Evolutionary conservation across 1,139 yeast genomes (phyloP).

Genomic region (Yamadazyma kanchanaburiensis): DNA sequence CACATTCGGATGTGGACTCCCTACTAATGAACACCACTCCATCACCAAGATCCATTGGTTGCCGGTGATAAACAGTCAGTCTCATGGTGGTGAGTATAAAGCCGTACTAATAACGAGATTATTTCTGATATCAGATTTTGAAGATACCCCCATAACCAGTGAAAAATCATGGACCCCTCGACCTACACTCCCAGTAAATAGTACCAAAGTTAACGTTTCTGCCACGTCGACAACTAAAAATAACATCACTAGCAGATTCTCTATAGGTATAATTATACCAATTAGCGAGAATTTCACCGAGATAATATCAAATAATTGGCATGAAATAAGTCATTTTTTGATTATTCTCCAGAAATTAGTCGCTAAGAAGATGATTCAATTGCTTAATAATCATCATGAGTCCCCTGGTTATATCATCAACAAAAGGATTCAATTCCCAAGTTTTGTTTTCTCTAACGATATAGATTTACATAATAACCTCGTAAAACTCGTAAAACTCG

Average conservation of each 20-base stretch:
- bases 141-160: slow-evolving; percentile 9
- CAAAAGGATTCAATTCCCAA: slow-evolving; percentile 38
- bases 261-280: slow-evolving; percentile 50
- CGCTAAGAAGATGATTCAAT: slow-evolving; percentile 29
- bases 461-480: slow-evolving; percentile 35
- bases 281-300: slow-evolving; percentile 34
- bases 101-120: slow-evolving; percentile 46
- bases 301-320: slow-evolving; percentile 48
- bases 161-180: slow-evolving; percentile 28
- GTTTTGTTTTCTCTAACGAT: slow-evolving; percentile 38
- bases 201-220: slow-evolving; percentile 9
- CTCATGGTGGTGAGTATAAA: slow-evolving; percentile 23
- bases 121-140: slow-evolving; percentile 37
- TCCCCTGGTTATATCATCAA: slow-evolving; percentile 22
- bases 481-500: slow-evolving; percentile 32
- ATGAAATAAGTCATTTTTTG: slow-evolving; percentile 40
- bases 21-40: slow-evolving; percentile 44
- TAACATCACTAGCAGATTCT: slow-evolving; percentile 35
- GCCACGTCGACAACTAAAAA: slow-evolving; percentile 9
- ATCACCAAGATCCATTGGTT: slow-evolving; percentile 48
- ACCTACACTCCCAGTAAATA: slow-evolving; percentile 29
- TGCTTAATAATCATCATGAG: slow-evolving; percentile 14
- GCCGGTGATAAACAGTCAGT: slow-evolving; percentile 35
- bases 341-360: slow-evolving; percentile 37
- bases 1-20: slow-evolving; percentile 58